These are phyloP conservation scores for Paraconiothyrium brasiliense DNA, from an alignment of 2,329 filamentous ascomycete species.

Conservation along the genomic window DNA sequence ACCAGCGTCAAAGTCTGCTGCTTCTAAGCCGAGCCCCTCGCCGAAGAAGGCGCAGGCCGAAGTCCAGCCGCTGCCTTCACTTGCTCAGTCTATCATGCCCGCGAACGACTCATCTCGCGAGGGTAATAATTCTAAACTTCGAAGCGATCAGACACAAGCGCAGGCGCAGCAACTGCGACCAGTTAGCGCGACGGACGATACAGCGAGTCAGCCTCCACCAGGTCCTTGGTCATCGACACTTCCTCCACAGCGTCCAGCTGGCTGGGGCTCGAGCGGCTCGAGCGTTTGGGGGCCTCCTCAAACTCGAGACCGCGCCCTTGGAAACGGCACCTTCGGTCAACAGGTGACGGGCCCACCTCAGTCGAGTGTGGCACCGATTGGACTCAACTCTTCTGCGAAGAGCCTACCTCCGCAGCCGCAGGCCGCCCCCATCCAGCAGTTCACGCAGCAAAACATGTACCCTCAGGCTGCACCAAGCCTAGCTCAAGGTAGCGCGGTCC, in stretches of 20 bases:
- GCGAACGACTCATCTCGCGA: constrained; percentile 35
- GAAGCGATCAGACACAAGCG: constrained; percentile 24
- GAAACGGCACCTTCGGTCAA: constrained; percentile 75
- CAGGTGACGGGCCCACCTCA: constrained; percentile 39
- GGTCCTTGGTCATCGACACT: constrained; percentile 39
- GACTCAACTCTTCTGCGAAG: constrained; percentile 30
- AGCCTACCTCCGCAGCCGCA: constrained; percentile 26
- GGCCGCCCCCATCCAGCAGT: constrained; percentile 28
- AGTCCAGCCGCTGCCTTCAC: constrained; percentile 28
- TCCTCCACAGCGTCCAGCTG: constrained; percentile 30
- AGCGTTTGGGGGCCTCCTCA: constrained; percentile 81
- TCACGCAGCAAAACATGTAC: constrained; percentile 34
- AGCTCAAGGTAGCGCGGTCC: constrained; percentile 24
- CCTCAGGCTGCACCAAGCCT: constrained; percentile 27
- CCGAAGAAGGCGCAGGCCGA: constrained; percentile 34
- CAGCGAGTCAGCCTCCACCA: constrained; percentile 36
- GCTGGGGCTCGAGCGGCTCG: constrained; percentile 59
- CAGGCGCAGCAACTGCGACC: constrained; percentile 20
- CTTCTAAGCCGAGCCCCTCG: constrained; percentile 29
- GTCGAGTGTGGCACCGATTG: constrained; percentile 36
- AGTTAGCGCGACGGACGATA: constrained; percentile 20
- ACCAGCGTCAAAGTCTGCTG: constrained; percentile 25
- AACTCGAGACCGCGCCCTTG: constrained; percentile 73
- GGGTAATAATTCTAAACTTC: constrained; percentile 31
- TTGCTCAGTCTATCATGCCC: constrained; percentile 28